Conservation (phyloP, 2,329 filamentous ascomycete species). For the Onygenales sp. region DNA sequence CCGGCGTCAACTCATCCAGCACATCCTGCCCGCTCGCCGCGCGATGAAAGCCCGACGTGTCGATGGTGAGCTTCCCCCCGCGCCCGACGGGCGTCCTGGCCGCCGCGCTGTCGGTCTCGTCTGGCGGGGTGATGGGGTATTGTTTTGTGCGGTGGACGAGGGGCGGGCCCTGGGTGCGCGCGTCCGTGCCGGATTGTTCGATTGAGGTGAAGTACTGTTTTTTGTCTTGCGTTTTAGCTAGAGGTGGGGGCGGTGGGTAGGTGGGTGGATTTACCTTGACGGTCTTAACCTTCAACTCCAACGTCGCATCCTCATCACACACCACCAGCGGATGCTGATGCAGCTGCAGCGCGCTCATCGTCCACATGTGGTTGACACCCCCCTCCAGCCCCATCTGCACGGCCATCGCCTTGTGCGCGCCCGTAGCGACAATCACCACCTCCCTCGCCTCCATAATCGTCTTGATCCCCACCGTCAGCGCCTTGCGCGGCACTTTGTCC, state of each 20-base stretch:
- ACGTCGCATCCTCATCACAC: slow-evolving; percentile 69
- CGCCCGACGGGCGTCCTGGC: slow-evolving; percentile 15
- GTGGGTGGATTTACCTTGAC: slow-evolving; percentile 39
- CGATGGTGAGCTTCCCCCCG: slow-evolving; percentile 33
- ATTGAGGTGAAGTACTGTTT: slow-evolving; percentile 62
- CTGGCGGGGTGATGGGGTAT: slow-evolving; percentile 13
- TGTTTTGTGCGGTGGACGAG: slow-evolving; percentile 33
- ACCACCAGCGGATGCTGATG: slow-evolving; percentile 76
- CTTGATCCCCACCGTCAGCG: slow-evolving; percentile 74
- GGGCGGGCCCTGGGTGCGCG: slow-evolving; percentile 33
- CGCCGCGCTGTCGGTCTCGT: slow-evolving; percentile 10
- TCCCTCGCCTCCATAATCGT: slow-evolving; percentile 74
- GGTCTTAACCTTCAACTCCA: slow-evolving; percentile 65
- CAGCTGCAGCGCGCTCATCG: slow-evolving; percentile 68
- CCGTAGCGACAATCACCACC: slow-evolving; percentile 73
- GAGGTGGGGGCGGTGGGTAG: too few relatives aligned
- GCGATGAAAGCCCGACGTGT: slow-evolving; percentile 26
- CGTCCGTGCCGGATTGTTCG: slow-evolving; percentile 50
- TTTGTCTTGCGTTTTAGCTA: background rate
- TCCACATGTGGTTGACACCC: slow-evolving; percentile 86
- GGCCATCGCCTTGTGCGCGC: slow-evolving; percentile 70
- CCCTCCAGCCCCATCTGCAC: slow-evolving; percentile 73
- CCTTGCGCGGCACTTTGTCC: slow-evolving; percentile 66
- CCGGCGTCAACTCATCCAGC: slow-evolving; percentile 36
- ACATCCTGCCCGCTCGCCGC: slow-evolving; percentile 23